Evolutionary conservation across 371 early-diverging fungal species (phyloP).

Genomic region (Apophysomyces trapeziformis): DNA sequence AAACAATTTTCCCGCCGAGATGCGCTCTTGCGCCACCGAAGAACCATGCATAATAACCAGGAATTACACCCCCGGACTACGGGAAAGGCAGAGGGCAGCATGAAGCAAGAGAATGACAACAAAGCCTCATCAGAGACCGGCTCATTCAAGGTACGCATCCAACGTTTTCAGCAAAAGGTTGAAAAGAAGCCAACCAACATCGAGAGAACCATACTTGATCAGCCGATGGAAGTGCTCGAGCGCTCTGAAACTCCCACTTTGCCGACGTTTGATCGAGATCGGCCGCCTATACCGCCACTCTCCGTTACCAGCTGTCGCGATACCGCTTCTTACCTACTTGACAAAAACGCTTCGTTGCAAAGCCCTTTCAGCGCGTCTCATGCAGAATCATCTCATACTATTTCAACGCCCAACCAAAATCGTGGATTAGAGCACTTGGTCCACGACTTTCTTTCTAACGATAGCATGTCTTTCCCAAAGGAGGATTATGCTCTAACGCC

Average conservation of each 20-base stretch:
- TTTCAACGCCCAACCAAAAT: neutral
- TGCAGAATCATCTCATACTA: neutral
- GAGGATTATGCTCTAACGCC: neutral
- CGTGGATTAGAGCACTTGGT: neutral
- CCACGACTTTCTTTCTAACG: neutral
- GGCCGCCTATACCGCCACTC: neutral
- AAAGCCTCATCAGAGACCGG: too few relatives aligned
- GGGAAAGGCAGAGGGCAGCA: too few relatives aligned
- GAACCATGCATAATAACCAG: neutral
- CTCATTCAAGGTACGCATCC: too few relatives aligned
- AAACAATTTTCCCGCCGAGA: neutral
- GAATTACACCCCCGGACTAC: too few relatives aligned
- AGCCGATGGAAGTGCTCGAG: too few relatives aligned
- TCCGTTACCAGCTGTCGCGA: neutral
- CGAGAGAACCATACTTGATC: too few relatives aligned
- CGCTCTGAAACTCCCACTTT: too few relatives aligned
- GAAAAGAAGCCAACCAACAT: too few relatives aligned
- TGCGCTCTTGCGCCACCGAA: neutral
- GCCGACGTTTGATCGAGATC: neutral
- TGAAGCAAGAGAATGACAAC: too few relatives aligned
- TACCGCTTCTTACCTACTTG: neutral
- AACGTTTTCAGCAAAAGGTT: too few relatives aligned
- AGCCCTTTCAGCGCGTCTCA: neutral
- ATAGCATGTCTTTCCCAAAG: neutral
- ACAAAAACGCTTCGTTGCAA: neutral